Evolutionary conservation across 495 filamentous ascomycete genomes (phyloP).

Genomic region (Xylaria acuta): DNA sequence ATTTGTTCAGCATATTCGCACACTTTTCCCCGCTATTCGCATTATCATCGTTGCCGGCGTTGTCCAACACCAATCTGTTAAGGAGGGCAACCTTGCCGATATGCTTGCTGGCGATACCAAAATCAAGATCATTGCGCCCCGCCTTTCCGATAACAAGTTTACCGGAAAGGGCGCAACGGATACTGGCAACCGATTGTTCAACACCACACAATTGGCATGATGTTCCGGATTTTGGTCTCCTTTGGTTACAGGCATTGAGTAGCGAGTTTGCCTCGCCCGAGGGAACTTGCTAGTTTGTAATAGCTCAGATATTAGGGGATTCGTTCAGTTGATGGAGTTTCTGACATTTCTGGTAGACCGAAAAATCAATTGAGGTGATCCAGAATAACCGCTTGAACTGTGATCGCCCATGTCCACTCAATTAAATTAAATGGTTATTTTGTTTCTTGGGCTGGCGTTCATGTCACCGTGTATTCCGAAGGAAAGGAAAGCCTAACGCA

Average conservation of each 20-base stretch:
- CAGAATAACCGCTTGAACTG: not conserved
- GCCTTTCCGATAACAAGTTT: slow-evolving; percentile 62
- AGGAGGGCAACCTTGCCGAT: slow-evolving; percentile 35
- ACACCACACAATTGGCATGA: not conserved
- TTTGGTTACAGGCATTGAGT: not conserved
- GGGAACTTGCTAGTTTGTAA: not conserved
- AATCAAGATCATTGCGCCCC: slow-evolving; percentile 54
- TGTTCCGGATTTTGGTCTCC: not conserved
- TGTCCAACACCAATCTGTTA: slow-evolving; percentile 54
- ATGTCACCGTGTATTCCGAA: not conserved
- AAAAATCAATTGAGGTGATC: not conserved
- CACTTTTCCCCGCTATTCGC: slow-evolving; percentile 44
- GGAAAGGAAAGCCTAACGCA: not conserved
- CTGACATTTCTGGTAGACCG: not conserved
- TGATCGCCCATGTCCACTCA: not conserved
- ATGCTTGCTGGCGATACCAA: slow-evolving; percentile 32
- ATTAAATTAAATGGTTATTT: not conserved
- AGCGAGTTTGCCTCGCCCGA: not conserved
- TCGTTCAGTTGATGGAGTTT: not conserved
- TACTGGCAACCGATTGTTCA: slow-evolving; percentile 51
- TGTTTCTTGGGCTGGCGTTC: too few relatives aligned
- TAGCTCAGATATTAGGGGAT: not conserved
- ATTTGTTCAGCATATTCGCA: slow-evolving; percentile 61
- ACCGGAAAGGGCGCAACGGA: slow-evolving; percentile 60
- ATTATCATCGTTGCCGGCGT: slow-evolving; percentile 66